Conservation (phyloP, 345 rosid species). For the Acer campestre region DNA sequence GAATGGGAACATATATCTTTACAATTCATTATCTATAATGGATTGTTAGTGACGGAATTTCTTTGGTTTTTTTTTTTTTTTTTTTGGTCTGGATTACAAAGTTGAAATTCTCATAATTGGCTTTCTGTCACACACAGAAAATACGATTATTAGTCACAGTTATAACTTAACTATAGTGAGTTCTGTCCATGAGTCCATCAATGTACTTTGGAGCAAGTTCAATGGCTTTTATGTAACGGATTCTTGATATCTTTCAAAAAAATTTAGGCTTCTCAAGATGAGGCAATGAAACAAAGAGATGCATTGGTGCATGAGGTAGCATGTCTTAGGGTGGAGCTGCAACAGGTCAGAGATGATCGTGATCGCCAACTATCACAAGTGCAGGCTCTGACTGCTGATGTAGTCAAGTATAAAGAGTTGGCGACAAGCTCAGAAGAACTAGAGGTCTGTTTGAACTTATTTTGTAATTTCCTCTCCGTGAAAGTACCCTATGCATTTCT, state of each 20-base stretch:
- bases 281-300: constrained; percentile 69
- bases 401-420: constrained; percentile 65
- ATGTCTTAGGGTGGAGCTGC: constrained; percentile 65
- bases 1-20: not conserved
- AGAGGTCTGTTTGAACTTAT: constrained; percentile 53
- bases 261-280: constrained; percentile 74
- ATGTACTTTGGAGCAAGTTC: not conserved
- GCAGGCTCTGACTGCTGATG: constrained; percentile 53
- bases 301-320: constrained; percentile 65
- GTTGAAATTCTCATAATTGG: not conserved
- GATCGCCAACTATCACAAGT: constrained; percentile 56
- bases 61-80: not conserved
- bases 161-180: not conserved
- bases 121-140: not conserved
- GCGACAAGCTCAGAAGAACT: constrained; percentile 68
- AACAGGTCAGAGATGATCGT: constrained; percentile 68
- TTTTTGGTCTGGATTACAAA: not conserved
- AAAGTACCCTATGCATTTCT: not conserved
- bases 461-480: constrained; percentile 1
- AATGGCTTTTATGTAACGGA: not conserved
- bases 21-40: not conserved
- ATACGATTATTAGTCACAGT: too few relatives aligned
- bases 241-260: constrained; percentile 21
- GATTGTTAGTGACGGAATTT: too few relatives aligned
- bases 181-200: not conserved